Evolutionary conservation across 2,329 filamentous ascomycete genomes (phyloP), one percentile per base, ranked within the genome.

Genomic region (Pseudocercospora crystallina): DNA sequence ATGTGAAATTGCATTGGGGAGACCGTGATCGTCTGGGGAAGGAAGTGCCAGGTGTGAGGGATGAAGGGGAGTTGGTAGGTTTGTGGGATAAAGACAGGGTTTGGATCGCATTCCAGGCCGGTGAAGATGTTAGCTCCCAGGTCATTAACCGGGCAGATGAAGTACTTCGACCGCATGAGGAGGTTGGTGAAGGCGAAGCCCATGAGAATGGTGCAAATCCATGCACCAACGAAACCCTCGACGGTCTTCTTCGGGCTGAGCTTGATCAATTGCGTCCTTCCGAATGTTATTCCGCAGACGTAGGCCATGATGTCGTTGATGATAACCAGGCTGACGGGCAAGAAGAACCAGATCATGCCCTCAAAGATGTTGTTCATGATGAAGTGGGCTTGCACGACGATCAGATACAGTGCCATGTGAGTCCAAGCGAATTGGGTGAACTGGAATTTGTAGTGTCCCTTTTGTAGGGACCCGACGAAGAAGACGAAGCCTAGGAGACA

Each of bases 311-410:
- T 99, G 69, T 99, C 94, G 72, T 99, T 99, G 58, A 89, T 96
- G 69, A 99, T 96, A 70, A 99, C 94, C 63, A 99, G 82, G 46
- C 90, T 86, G 7, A 90, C 91, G 7, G 94, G 94, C 38, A 99
- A 76, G 80, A 97, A 96, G 79, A 99, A 97, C 94, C 94, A 99
- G 70, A 99, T 95, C 88, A 99, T 90, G 75, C 94, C 94, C 75
- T 99, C 94, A 64, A 99, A 95, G 60, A 99, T 87, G 73, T 99
- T 99, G 80, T 99, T 99, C 89, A 99, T 97, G 75, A 97, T 90
- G 71, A 99, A 99, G 71, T 99, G 94, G 11, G 94, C 91, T 73
- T 99, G 91, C 5, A 96, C 91, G 34, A 97, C 92, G 65, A 99
- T 96, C 65, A 99, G 80, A 77, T 95, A 97, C 14, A 99, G 82